Evolutionary conservation across 495 filamentous ascomycete species (phyloP).

Genomic region (Aspergillus homomorphus): DNA sequence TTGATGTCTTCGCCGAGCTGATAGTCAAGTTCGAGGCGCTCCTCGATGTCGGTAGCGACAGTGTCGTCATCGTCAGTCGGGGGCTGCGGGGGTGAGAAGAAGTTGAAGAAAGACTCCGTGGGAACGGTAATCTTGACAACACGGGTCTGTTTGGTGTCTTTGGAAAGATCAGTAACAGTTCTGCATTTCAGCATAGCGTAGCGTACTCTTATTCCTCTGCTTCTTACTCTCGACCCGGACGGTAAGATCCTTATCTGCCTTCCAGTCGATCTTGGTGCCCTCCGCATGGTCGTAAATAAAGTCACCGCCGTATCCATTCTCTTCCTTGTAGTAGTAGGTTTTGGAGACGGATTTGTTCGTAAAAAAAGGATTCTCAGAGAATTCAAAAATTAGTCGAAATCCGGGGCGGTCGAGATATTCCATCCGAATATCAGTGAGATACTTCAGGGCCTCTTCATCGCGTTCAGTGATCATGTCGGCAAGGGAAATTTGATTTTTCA

Average conservation of each 20-base stretch:
- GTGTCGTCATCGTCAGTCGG: conserved; percentile 75
- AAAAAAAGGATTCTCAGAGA: conserved; percentile 92
- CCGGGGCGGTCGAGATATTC: conserved; percentile 98
- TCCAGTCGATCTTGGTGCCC: conserved; percentile 98
- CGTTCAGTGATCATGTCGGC: conserved; percentile 98
- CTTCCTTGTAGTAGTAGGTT: conserved; percentile 99
- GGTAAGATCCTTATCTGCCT: conserved; percentile 86
- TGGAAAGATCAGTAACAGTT: conserved; percentile 30
- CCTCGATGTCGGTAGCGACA: conserved; percentile 85
- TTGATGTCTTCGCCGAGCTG: conserved; percentile 99
- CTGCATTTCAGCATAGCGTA: background rate
- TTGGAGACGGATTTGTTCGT: conserved; percentile 95
- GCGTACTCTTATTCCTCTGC: conserved; percentile 97
- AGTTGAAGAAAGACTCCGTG: conserved; percentile 99
- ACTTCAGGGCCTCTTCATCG: conserved; percentile 88
- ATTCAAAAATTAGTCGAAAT: conserved; percentile 97
- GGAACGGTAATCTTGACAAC: conserved; percentile 98
- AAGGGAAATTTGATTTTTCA: conserved; percentile 98
- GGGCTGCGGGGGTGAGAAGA: conserved; percentile 93
- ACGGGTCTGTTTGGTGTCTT: conserved; percentile 98
- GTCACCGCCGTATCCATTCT: conserved; percentile 96
- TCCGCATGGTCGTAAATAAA: conserved; percentile 99
- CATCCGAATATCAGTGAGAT: conserved; percentile 94
- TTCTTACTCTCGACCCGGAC: conserved; percentile 98
- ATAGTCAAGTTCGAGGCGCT: conserved; percentile 97